Base-by-base conservation (phyloP, 176 grass and related monocot genomes). In the Raddia distichophylla region DNA sequence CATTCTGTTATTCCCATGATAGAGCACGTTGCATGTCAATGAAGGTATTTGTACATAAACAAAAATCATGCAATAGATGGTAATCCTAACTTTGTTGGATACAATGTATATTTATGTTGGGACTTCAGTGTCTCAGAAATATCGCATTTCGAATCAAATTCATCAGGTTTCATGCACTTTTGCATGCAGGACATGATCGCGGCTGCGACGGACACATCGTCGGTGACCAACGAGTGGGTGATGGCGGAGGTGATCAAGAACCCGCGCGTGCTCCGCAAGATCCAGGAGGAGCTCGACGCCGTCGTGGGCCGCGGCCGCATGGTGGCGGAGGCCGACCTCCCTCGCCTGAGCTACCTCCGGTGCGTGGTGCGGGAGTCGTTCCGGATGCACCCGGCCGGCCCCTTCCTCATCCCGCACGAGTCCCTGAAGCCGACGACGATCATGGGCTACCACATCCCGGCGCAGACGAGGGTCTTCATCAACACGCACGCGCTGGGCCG, bases 241-340 rank as follows among this genome's bases (percentile, higher is more conserved):
- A 98, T 95, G 95, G 86, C 88, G 0, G 95, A 98, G 82, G 92
- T 91, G 88, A 98, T 98, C 73, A 90, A 88, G 73, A 91, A 88
- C 70, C 92, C 95, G 4, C 76, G 85, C 49, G 86, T 98, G 53
- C 92, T 95, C 47, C 52, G 44, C 17, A 79, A 76, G 27, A 81
- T 95, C 50, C 95, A 98, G 85, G 77, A 84, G 27, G 95, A 98
- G 81, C 92, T 98, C 0, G 92, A 98, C 72, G 51, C 51, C 0
- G 75, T 98, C 0, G 69, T 95, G 1, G 95, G 90, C 62, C 75
- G 63, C 1, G 69, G 83, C 79, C 86, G 92, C 19, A 83, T 91
- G 90, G 92, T 93, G 14, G 44, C 47, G 4, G 92, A 98, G 72
- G 82, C 90, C 0, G 92, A 98, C 83, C 86, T 98, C 0, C 37